Conservation (phyloP, 1,139 yeast genomes). For the Kazachstania sp. region DNA sequence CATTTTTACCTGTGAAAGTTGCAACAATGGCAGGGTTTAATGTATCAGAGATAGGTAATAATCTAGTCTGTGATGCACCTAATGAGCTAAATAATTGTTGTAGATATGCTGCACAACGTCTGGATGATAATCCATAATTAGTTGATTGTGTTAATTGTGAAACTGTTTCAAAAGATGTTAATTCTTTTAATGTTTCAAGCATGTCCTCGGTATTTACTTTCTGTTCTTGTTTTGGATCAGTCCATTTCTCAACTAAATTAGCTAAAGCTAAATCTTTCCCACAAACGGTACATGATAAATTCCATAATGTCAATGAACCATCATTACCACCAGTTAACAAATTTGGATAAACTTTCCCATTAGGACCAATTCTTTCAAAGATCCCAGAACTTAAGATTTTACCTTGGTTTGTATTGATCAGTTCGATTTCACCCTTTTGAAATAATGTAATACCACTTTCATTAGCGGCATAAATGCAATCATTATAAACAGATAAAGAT, state of each 20-base stretch:
- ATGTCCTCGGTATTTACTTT: constrained; percentile 48
- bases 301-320: constrained; percentile 53
- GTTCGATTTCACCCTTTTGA: constrained; percentile 33
- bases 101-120: constrained; percentile 77
- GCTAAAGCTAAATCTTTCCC: neutral
- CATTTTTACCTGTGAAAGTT: constrained; percentile 44
- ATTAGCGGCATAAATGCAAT: constrained; percentile 33
- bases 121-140: constrained; percentile 74
- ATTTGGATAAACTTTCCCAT: constrained; percentile 21
- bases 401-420: constrained; percentile 38
- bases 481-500: constrained; percentile 41
- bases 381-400: constrained; percentile 32
- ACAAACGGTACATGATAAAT: constrained; percentile 19
- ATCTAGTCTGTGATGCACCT: constrained; percentile 63
- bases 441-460: constrained; percentile 47
- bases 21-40: constrained; percentile 83
- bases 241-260: constrained; percentile 7
- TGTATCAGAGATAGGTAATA: constrained; percentile 60
- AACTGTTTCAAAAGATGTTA: constrained; percentile 67
- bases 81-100: constrained; percentile 52
- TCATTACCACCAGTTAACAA: constrained; percentile 55
- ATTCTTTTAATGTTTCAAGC: constrained; percentile 50
- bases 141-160: constrained; percentile 48
- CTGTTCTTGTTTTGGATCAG: constrained; percentile 7
- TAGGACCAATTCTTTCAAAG: constrained; percentile 16